phyloP scores from a whole-genome alignment of 179 eudicot species.

The Beta lomatogona region DNA sequence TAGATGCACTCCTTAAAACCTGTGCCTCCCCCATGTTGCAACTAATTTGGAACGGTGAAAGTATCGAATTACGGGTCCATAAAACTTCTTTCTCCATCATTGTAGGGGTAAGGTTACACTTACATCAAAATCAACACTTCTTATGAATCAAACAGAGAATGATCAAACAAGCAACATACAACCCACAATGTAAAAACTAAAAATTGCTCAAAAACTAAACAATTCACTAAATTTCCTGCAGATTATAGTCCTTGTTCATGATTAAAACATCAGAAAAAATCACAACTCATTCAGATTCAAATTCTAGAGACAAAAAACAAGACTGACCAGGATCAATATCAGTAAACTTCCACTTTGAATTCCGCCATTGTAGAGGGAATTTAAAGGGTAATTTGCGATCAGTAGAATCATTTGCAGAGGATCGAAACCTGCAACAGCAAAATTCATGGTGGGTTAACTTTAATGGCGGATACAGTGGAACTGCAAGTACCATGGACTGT shows the following conservation, averaged over 20 bases:
- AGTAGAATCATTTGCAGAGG: conserved; percentile 37
- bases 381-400: conserved; percentile 35
- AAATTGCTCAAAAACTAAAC: neutral
- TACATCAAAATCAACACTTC: too few species aligned
- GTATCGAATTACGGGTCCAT: too few species aligned
- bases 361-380: conserved; percentile 29
- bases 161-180: too few species aligned
- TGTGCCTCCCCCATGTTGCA: too few species aligned
- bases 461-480: conserved; percentile 24
- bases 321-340: conserved; percentile 56
- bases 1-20: too few species aligned
- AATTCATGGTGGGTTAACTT: conserved; percentile 10
- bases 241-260: neutral
- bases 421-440: conserved; percentile 40
- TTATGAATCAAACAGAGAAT: too few species aligned
- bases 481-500: conserved; percentile 14
- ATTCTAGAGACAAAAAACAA: neutral
- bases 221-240: neutral
- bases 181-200: neutral
- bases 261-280: neutral
- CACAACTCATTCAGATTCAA: neutral
- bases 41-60: too few species aligned
- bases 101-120: too few species aligned
- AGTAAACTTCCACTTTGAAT: conserved; percentile 51
- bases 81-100: too few species aligned